Conservation (phyloP, 805 yeast genomes). For the Kodamaea sagamina region DNA sequence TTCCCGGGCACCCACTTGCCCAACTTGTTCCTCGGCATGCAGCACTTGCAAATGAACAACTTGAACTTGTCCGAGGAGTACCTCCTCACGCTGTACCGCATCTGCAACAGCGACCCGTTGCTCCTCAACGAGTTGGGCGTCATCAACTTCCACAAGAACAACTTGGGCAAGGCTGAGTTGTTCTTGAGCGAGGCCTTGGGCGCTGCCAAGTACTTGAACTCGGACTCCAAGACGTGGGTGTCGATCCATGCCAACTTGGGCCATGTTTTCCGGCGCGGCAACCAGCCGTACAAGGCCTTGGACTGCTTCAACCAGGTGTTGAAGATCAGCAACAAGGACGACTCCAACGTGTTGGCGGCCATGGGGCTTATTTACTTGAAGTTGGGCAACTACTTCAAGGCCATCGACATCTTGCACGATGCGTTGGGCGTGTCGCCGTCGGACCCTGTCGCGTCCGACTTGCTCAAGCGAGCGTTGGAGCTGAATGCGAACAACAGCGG, state of each 20-base stretch:
- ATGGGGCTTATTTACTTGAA: conserved; percentile 82
- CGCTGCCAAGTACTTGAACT: conserved; percentile 66
- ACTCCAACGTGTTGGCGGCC: conserved; percentile 72
- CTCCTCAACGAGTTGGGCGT: conserved; percentile 92
- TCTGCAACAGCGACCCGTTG: conserved; percentile 85
- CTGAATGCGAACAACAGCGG: conserved; percentile 41
- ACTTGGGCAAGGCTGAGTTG: conserved; percentile 66
- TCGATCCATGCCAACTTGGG: conserved; percentile 87
- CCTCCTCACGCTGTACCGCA: conserved; percentile 66
- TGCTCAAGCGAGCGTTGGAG: conserved; percentile 77
- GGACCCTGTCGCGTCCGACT: conserved; percentile 82
- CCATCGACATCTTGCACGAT: conserved; percentile 76
- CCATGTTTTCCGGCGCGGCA: conserved; percentile 76
- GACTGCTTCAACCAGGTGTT: conserved; percentile 76
- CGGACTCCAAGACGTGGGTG: conserved; percentile 81
- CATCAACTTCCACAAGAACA: conserved; percentile 74
- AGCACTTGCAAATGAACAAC: conserved; percentile 85
- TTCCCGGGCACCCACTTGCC: conserved; percentile 93
- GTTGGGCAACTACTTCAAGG: conserved; percentile 59
- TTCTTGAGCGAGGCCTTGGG: conserved; percentile 70
- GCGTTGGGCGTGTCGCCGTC: conserved; percentile 77
- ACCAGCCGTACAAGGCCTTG: conserved; percentile 64
- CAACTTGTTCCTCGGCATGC: conserved; percentile 90
- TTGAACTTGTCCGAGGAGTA: conserved; percentile 84
- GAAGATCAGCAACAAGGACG: conserved; percentile 66